phyloP scores from a whole-genome alignment of 2,329 filamentous ascomycete genomes.

The Hypoxylon sp. region DNA sequence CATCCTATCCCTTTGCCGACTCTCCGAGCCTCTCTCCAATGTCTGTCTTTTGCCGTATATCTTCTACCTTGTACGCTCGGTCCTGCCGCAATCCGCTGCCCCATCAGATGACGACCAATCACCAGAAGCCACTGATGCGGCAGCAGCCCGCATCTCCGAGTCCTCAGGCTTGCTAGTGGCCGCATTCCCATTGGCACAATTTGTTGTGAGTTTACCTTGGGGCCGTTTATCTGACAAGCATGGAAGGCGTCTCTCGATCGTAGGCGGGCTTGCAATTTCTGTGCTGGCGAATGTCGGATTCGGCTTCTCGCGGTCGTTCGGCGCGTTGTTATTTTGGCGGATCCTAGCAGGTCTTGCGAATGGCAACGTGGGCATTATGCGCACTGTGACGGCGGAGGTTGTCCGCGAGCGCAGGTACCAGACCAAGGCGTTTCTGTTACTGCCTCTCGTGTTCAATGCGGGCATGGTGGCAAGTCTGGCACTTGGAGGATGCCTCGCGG shows the following conservation, averaged over 20 bases:
- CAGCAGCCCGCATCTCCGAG: conserved; percentile 70
- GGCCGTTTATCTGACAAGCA: conserved; percentile 70
- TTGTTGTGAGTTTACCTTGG: conserved; percentile 78
- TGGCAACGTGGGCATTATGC: conserved; percentile 80
- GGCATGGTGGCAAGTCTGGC: conserved; percentile 59
- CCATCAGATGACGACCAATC: conserved; percentile 49
- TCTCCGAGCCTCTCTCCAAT: conserved; percentile 76
- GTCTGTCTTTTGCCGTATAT: conserved; percentile 76
- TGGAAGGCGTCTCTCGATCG: conserved; percentile 72
- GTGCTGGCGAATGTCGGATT: conserved; percentile 75
- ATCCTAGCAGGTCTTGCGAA: conserved; percentile 75
- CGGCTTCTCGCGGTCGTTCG: conserved; percentile 74
- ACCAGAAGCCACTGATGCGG: conserved; percentile 51
- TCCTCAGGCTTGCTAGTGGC: conserved; percentile 78
- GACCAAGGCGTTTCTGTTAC: conserved; percentile 59
- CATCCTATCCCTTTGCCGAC: conserved; percentile 53
- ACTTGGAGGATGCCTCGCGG: conserved; percentile 60
- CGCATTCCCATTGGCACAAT: conserved; percentile 77
- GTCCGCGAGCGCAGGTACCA: conserved; percentile 76
- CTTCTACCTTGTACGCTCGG: conserved; percentile 80
- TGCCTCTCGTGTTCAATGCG: conserved; percentile 75
- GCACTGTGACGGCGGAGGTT: conserved; percentile 80
- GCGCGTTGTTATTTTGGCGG: conserved; percentile 69
- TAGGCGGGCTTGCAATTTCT: conserved; percentile 74
- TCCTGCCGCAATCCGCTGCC: conserved; percentile 53